Evolutionary conservation across 768 basidiomycete species (phyloP), one percentile per base, ranked within the genome.

Genomic region (Sporobolomyces phaffii): DNA sequence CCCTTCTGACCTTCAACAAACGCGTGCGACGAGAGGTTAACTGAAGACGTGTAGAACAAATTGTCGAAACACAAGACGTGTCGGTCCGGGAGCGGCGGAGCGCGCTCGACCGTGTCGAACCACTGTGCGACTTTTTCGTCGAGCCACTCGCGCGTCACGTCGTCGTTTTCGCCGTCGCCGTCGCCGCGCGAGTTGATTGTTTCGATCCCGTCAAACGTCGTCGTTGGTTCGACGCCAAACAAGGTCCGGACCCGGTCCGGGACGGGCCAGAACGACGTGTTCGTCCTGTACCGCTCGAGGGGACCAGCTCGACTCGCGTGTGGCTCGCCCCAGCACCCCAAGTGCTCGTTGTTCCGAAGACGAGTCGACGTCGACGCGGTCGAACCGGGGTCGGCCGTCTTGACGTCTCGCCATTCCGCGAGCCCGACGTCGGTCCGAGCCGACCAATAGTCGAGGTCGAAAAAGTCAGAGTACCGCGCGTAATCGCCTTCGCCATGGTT

Each of bases 271-370:
- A 64, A 64, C 24, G 26, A 9, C n/a, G 59, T 64, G 40, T 69
- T n/a, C 36, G 56, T 43, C 40, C 65, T 57, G 68, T 69, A 69
- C 4, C 57, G 58, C 29, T n/a, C 20, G 31, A 69, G 41, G 6
- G 68, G 62, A 2, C 38, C 40, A 40, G 48, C 43, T 43, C 48
- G 36, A 53, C 68, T 50, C 6, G n/a, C 52, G 3, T 24, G 6
- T 31, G n/a, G n/a, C n/a, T n/a, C n/a, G n/a, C 68, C 68, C 68
- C 68, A 69, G 60, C 68, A 69, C 20, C 52, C 56, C 26, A 69
- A 44, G 15, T 45, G 26, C 48, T 64, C 62, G 31, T 10, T 60
- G 41, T 60, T 59, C 5, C 47, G 40, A 40, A 60, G 40, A 48
- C 48, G 47, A 24, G 62, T 53, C 4, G 4, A n/a, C n/a, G n/a